Conservation (phyloP, 495 filamentous ascomycete species). For the Thozetella sp. region DNA sequence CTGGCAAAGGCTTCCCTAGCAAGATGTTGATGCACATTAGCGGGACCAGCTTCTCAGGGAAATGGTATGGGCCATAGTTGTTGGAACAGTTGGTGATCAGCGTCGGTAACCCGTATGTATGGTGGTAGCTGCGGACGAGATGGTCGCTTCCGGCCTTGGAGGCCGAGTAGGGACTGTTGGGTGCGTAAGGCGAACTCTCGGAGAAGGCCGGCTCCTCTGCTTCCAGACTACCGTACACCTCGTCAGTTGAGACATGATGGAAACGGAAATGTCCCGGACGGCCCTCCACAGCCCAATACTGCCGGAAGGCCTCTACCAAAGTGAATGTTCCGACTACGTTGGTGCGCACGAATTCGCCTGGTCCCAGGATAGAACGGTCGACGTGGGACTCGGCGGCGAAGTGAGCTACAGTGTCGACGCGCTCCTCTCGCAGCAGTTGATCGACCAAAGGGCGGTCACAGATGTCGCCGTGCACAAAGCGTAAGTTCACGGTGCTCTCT, state of each 20-base stretch:
- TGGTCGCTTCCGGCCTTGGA: neutral
- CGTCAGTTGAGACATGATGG: neutral
- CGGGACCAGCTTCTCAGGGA: constrained; percentile 1
- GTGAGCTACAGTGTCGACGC: neutral
- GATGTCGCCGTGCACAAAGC: neutral
- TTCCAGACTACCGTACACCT: neutral
- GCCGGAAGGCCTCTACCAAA: neutral
- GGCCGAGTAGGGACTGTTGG: constrained; percentile 3
- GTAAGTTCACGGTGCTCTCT: neutral
- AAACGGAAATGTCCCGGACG: neutral
- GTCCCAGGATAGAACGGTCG: neutral
- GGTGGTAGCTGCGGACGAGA: neutral
- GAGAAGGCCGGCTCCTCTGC: neutral
- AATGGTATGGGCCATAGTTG: constrained; percentile 1
- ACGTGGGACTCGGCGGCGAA: neutral
- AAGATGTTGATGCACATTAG: constrained; percentile 3
- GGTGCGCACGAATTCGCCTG: neutral
- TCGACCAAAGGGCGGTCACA: neutral
- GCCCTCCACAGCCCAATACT: neutral
- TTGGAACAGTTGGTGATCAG: constrained; percentile 3
- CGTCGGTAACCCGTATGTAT: neutral
- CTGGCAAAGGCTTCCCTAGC: neutral
- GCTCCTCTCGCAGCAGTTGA: neutral
- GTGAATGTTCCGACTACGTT: neutral
- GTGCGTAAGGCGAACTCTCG: neutral